Evolutionary conservation across 768 basidiomycete species (phyloP).

Genomic region (Daedaleopsis nitida): DNA sequence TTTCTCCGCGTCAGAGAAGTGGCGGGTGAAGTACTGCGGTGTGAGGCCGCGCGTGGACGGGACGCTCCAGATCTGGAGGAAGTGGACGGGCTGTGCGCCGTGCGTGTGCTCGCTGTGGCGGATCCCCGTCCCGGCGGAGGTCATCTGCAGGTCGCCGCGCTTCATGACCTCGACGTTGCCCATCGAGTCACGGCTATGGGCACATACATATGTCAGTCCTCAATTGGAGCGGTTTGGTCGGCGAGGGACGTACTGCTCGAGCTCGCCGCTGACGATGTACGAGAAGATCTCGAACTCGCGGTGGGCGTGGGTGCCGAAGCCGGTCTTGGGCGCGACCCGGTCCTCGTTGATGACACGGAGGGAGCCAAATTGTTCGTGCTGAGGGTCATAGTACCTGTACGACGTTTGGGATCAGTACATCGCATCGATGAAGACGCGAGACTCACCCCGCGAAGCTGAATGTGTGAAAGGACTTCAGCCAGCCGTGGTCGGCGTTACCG

Average conservation of each 20-base stretch:
- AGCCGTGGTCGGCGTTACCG: conserved; percentile 54
- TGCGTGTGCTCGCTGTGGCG: conserved; percentile 73
- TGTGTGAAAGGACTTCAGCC: conserved; percentile 65
- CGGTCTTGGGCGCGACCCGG: conserved; percentile 71
- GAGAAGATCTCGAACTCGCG: conserved; percentile 91
- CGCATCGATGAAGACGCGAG: too few relatives aligned
- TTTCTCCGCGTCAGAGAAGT: conserved; percentile 85
- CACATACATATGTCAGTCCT: background rate
- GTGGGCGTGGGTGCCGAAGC: conserved; percentile 87
- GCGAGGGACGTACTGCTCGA: conserved; percentile 68
- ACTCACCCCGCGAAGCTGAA: conserved; percentile 74
- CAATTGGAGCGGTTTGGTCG: background rate
- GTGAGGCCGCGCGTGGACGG: conserved; percentile 50
- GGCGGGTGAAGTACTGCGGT: conserved; percentile 86
- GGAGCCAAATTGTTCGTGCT: conserved; percentile 64
- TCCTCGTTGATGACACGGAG: conserved; percentile 94
- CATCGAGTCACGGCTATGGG: conserved; percentile 82
- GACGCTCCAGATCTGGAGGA: conserved; percentile 71
- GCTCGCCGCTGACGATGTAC: conserved; percentile 76
- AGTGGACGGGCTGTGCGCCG: conserved; percentile 51
- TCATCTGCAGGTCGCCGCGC: conserved; percentile 89
- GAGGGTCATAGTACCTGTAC: conserved; percentile 55
- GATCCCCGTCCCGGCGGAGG: conserved; percentile 91
- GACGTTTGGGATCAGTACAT: background rate
- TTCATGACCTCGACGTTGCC: conserved; percentile 87